These are phyloP conservation scores for Colletotrichum chlorophyti DNA, from an alignment of 2,329 filamentous ascomycete species.

Conservation along the genomic window DNA sequence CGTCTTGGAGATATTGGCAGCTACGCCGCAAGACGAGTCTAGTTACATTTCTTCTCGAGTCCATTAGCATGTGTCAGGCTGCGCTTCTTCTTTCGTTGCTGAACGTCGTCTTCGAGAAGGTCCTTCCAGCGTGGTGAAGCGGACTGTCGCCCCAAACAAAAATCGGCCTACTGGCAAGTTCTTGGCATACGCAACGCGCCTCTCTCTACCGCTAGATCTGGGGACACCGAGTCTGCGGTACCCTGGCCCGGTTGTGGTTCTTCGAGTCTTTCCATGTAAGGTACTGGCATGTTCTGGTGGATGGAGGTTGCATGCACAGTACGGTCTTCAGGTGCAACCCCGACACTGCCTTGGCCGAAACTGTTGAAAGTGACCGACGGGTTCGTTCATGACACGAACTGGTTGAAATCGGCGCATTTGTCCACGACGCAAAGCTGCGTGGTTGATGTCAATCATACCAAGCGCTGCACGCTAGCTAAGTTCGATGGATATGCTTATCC, in stretches of 20 bases:
- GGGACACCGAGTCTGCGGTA: constrained; percentile 11
- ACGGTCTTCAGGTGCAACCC: too few species aligned
- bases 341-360: constrained; percentile 1
- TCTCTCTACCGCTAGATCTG: constrained; percentile 4
- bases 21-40: neutral
- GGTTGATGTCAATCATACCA: constrained; percentile 5
- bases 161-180: constrained; percentile 12
- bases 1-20: too few species aligned
- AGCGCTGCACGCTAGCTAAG: neutral
- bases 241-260: neutral
- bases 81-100: too few species aligned
- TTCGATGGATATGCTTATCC: constrained; percentile 7
- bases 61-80: neutral
- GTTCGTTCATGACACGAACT: neutral
- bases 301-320: too few species aligned
- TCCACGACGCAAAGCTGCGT: neutral
- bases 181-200: constrained; percentile 20
- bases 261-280: constrained; percentile 18
- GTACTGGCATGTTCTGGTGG: constrained; percentile 12
- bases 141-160: constrained; percentile 6
- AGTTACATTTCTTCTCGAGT: too few species aligned
- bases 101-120: too few species aligned
- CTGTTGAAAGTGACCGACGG: constrained; percentile 3
- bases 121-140: neutral
- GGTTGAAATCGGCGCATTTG: constrained; percentile 5